Base-by-base conservation (phyloP, 257 asterid species). In the Solanum paucissectum region DNA sequence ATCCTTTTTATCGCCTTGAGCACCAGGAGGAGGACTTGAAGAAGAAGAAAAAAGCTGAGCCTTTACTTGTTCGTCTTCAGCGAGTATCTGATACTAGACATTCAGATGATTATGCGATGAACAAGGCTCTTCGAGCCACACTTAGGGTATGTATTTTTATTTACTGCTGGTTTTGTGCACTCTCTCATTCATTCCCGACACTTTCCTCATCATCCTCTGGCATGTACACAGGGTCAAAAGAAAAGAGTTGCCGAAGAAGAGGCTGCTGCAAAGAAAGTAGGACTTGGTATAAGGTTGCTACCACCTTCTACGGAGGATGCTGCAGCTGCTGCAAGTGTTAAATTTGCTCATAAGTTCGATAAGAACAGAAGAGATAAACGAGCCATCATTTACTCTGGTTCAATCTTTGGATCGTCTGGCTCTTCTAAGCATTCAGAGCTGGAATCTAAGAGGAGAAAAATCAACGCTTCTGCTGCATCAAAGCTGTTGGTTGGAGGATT, bases 41-140 rank as follows among this genome's bases (percentile, higher is more conserved):
- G 87, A 96, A 96, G 93, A 97, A 97, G 92, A 97, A 94, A 91
- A 97, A 96, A 93, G 98, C 99, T 3, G 98, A 96, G 87, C 99
- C 99, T 5, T 87, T 77, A 85, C 93, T 97, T n/a, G 98, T 97
- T 32, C 98, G 98, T 36, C 96, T 97, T 75, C 99, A 95, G 89
- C 92, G 94, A 82, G 88, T 97, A 60, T 96, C 99, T 71, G 98
- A 97, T 88, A 88, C 95, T 62, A 89, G 98, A 83, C 99, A 97
- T 88, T 93, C 93, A 37, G 96, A 96, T 87, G 97, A 97, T 89
- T 97, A 97, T 92, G 90, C 94, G n/a, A 64, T 96, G 91, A 97
- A 97, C 93, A 96, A 89, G 88, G 93, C 98, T 12, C 91, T 97
- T 3, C 92, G 96, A 32, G 93, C 98, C 18, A 94, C 88, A 36